phyloP scores from a whole-genome alignment of 768 basidiomycete genomes.

The Trichaptum fuscoviolaceum region DNA sequence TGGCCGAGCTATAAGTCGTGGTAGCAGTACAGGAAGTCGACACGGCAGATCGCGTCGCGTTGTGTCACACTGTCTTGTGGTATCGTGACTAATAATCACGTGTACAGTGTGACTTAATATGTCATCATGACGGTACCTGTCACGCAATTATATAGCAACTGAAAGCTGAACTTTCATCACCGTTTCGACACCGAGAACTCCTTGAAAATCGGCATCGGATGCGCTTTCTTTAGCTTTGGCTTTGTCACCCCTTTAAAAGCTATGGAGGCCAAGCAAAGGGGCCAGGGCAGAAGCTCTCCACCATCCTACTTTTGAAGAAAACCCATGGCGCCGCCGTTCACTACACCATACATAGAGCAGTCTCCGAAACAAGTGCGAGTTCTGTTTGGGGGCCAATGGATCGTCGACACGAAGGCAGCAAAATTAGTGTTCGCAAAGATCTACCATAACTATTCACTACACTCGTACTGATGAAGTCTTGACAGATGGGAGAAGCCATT shows the following conservation, averaged over 20 bases:
- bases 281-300: not conserved
- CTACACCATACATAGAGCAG: constrained; percentile 43
- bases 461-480: constrained; percentile 1
- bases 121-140: no score
- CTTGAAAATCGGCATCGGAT: not conserved
- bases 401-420: constrained; percentile 52
- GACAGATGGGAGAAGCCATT: constrained; percentile 49
- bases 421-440: constrained; percentile 49
- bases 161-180: no score
- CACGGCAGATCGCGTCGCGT: not conserved
- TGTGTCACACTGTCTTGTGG: not conserved
- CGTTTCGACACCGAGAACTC: no score
- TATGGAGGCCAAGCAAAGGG: not conserved
- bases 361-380: constrained; percentile 48
- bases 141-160: no score
- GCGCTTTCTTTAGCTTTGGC: not conserved
- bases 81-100: not conserved
- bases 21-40: not conserved
- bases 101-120: not conserved
- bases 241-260: not conserved
- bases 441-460: not conserved
- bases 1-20: not conserved
- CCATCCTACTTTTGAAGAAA: not conserved
- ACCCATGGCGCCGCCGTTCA: constrained; percentile 26
- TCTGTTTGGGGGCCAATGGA: constrained; percentile 42